Base-by-base conservation (phyloP, 2,329 filamentous ascomycete species). In the Penicillium palitans region DNA sequence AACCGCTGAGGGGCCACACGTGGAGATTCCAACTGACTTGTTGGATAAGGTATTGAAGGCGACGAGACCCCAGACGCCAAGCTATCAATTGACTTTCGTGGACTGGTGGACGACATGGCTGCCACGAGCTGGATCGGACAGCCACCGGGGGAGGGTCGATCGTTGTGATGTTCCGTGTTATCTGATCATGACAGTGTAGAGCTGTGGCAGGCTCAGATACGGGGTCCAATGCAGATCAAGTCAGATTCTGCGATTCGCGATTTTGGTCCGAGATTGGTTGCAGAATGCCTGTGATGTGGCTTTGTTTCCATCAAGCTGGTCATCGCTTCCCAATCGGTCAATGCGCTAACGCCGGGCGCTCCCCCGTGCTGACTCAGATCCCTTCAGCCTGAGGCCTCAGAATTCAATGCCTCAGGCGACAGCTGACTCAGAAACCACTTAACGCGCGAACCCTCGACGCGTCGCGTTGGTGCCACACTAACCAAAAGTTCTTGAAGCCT, bases 71-170 rank as follows among this genome's bases (percentile, higher is more conserved):
- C 76, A 29, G 84, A 80, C 15, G 84, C 80, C 66, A 89, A 75
- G 70, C 84, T 88, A 74, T 89, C 87, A 69, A 86, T 81, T 63
- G 87, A 89, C 77, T 86, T 87, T 68, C 85, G 83, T 65, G 84
- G 83, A 65, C 77, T 82, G 53, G 82, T 83, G 65, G 84, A 81
- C 71, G 82, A 85, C 87, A 89, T 89, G 76, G 50, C 72, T 70
- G 73, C 67, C 70, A 71, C 68, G 66, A 67, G 67, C 68, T 66
- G 66, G 65, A 66, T 70, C 66, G 67, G 62, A 69, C 69, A 64
- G 65, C 71, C 70, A 71, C 70, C 68, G 65, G 67, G 60, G 55
- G 42, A 57, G 49, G 56, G 62, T 68, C 62, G 61, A 64, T 65
- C 61, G 61, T 58, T 61, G 64, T 61, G 62, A 63, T 63, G 63